A percentile compares a stretch with the other conserved stretches of the same genome.
Conservation (phyloP, 1,139 yeast species). For the Oligophagozyma castellii region DNA sequence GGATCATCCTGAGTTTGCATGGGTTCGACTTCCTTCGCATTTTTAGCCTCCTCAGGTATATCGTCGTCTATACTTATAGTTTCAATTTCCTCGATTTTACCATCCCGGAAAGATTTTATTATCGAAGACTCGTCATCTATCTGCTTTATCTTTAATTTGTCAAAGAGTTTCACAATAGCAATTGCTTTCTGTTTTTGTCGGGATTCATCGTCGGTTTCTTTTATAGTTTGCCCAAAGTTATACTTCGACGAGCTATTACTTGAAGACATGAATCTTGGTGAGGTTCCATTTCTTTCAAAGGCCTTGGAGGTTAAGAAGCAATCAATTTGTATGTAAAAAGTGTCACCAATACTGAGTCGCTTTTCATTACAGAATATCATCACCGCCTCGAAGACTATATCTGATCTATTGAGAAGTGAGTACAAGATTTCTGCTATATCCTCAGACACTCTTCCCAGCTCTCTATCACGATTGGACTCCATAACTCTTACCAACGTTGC, state of each 20-base stretch:
- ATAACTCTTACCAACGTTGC: constrained; percentile 15
- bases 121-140: constrained; percentile 13
- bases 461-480: constrained; percentile 29
- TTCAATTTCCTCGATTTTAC: constrained; percentile 19
- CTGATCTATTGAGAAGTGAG: constrained; percentile 46
- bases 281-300: too few species aligned
- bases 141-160: constrained; percentile 30
- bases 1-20: constrained; percentile 28
- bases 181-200: constrained; percentile 39
- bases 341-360: constrained; percentile 59
- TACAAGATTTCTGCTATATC: constrained; percentile 55
- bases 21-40: constrained; percentile 1
- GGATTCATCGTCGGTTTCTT: constrained; percentile 44
- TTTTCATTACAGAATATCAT: constrained; percentile 43
- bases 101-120: constrained; percentile 7
- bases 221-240: constrained; percentile 5
- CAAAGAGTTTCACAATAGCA: constrained; percentile 45
- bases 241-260: neutral
- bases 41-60: neutral
- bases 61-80: constrained; percentile 21
- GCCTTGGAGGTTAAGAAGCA: constrained; percentile 42
- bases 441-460: constrained; percentile 68
- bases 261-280: too few species aligned
- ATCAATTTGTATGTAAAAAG: constrained; percentile 49
- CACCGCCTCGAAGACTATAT: constrained; percentile 43